Evolutionary conservation across 352 stramenopile genomes (phyloP), one percentile per base, ranked within the genome.

Genomic region (Elongisporangium prolatum): DNA sequence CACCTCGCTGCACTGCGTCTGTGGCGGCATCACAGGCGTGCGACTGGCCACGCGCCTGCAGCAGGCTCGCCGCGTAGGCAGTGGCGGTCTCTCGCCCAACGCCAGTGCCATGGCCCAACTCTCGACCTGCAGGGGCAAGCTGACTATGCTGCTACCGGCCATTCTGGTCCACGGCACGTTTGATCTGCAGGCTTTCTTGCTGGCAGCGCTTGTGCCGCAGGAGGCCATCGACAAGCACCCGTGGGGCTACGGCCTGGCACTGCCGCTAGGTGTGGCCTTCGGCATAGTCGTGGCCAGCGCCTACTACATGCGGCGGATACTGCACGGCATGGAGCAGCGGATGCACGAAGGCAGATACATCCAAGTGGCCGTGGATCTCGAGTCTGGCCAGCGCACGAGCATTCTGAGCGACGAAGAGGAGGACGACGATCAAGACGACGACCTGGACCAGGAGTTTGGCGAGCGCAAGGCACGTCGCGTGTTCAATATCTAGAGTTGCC

Each of bases 121-220:
- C 21, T 52, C 61, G 24, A 59, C 51, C 24, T 84, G 75, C 67
- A 57, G 63, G 14, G 67, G 75, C 10, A 85, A 82, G 47, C 21
- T 74, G 4, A 16, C 48, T 24, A 24, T 86, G 4, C 28, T 92
- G 4, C 53, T 62, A 1, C 80, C 80, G 0, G 71, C 80, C 9
- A 62, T 90, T 9, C 54, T 84, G 0, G 57, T 87, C 9, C 83
- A 92, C 50, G 80, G 80, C 55, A 64, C 59, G 6, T 92, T 87
- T 53, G 80, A 89, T 51, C 49, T 81, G 6, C 76, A 89, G 48
- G 60, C 83, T 4, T 86, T 92, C 50, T 34, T 87, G 10, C 25
- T 85, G 1, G 73, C 77, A 50, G 65, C 69, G 17, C 44, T 80
- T 9, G 57, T 84, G 16, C 76, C 77, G 2, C 49, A 73, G 6